Conservation (phyloP, 176 grass and related monocot genomes). For the Aegilops longissima region DNA sequence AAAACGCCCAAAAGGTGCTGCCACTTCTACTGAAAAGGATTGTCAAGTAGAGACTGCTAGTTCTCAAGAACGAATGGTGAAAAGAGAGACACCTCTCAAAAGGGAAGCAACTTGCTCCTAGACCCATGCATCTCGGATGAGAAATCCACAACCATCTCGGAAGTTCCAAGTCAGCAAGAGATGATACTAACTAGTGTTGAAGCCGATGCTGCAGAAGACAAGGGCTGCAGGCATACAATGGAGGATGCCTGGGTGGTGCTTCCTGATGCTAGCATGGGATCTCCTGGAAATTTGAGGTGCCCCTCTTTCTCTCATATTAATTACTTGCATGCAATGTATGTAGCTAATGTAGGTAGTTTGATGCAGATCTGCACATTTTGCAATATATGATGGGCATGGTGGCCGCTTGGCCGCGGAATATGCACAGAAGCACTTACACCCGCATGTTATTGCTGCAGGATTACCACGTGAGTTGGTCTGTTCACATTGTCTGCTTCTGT, state of each 20-base stretch:
- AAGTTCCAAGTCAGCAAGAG: slow-evolving; percentile 15
- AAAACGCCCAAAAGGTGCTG: slow-evolving; percentile 48
- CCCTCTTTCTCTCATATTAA: slow-evolving; percentile 15
- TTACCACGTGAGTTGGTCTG: slow-evolving; percentile 99
- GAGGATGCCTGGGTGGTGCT: slow-evolving; percentile 87
- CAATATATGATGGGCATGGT: slow-evolving; percentile 89
- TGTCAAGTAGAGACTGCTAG: not conserved
- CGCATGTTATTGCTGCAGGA: slow-evolving; percentile 77
- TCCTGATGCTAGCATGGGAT: slow-evolving; percentile 39
- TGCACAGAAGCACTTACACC: slow-evolving; percentile 77
- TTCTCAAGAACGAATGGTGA: slow-evolving; percentile 26
- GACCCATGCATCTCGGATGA: not conserved
- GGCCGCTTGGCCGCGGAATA: slow-evolving; percentile 80
- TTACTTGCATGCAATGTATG: not conserved
- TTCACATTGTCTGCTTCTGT: slow-evolving; percentile 52
- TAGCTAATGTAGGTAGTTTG: not conserved
- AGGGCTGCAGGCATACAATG: slow-evolving; percentile 85
- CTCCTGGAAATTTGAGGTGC: slow-evolving; percentile 66
- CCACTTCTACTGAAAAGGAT: slow-evolving; percentile 16
- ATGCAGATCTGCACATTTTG: slow-evolving; percentile 77
- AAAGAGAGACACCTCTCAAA: not conserved
- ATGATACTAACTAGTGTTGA: slow-evolving; percentile 47
- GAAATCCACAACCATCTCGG: slow-evolving; percentile 20
- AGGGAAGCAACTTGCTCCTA: not conserved
- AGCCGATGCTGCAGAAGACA: slow-evolving; percentile 82